Conservation (phyloP, 2,329 filamentous ascomycete species). For the Pseudopyrenochaeta lycopersici region DNA sequence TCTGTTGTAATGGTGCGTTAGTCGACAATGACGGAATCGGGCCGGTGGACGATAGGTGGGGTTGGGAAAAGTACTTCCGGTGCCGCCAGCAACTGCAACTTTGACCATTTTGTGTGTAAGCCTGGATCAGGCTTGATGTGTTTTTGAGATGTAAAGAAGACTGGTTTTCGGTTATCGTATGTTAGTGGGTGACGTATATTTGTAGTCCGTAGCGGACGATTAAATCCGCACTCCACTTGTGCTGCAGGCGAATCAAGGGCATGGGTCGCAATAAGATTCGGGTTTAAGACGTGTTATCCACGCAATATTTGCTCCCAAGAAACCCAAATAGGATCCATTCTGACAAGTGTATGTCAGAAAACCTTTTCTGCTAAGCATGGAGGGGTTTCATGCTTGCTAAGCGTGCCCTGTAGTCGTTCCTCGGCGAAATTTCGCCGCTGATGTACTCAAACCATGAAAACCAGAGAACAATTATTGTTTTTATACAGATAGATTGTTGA, state of each 20-base stretch:
- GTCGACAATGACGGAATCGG: neutral
- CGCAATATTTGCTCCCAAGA: too few species aligned
- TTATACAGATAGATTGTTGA: too few species aligned
- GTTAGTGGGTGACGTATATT: neutral
- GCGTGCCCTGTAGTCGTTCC: too few species aligned
- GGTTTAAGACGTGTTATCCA: neutral
- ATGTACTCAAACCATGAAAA: too few species aligned
- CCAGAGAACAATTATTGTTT: too few species aligned
- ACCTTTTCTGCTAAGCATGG: too few species aligned
- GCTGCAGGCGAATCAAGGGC: neutral
- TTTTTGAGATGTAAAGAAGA: neutral
- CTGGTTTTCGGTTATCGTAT: too few species aligned
- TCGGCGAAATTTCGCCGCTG: too few species aligned
- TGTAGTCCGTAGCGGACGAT: neutral
- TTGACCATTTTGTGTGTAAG: constrained; percentile 35
- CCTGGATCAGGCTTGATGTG: neutral
- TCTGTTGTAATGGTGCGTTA: constrained; percentile 46
- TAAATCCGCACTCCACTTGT: neutral
- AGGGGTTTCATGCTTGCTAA: neutral
- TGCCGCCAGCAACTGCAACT: constrained; percentile 47
- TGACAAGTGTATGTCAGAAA: neutral
- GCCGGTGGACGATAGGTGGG: neutral
- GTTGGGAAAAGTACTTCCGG: constrained; percentile 39
- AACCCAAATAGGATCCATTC: neutral
- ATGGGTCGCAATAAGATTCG: constrained; percentile 3